Conservation (phyloP, 163 green algal genomes). For the Prototheca stagnorum region DNA sequence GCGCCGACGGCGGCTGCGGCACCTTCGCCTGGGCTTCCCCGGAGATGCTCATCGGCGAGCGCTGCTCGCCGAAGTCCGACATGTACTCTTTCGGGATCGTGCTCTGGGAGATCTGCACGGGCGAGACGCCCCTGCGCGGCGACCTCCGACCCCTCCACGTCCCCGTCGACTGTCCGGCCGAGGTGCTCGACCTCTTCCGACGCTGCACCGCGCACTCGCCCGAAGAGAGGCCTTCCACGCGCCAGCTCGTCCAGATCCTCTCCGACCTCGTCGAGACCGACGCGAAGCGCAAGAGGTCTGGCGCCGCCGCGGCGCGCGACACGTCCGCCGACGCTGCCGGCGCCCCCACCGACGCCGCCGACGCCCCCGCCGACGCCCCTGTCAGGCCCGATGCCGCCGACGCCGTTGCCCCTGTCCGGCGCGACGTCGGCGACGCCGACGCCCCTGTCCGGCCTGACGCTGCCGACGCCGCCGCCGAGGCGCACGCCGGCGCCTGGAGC, state of each 20-base stretch:
- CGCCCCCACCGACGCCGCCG: background rate
- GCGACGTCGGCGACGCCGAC: too few species aligned
- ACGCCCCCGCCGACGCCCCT: background rate
- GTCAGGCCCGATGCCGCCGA: too few species aligned
- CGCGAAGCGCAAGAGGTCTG: background rate
- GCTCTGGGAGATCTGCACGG: constrained; percentile 20
- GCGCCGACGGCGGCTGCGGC: constrained; percentile 11
- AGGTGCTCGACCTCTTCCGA: constrained; percentile 12
- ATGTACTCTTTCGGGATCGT: constrained; percentile 23
- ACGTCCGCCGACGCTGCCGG: too few species aligned
- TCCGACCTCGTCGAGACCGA: background rate
- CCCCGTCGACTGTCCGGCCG: constrained; percentile 12
- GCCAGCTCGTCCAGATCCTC: constrained; percentile 9
- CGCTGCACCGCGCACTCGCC: constrained; percentile 12
- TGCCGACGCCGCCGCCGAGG: too few species aligned
- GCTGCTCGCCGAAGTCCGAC: constrained; percentile 12
- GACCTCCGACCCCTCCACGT: constrained; percentile 6
- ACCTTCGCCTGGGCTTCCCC: constrained; percentile 26
- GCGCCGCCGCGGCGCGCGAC: too few species aligned
- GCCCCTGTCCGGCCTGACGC: too few species aligned
- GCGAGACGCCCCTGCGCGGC: constrained; percentile 5
- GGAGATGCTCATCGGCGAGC: constrained; percentile 14
- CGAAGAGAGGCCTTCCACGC: constrained; percentile 8
- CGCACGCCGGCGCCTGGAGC: too few species aligned
- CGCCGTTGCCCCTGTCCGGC: too few species aligned